Conservation (phyloP, 2,329 filamentous ascomycete species). For the Aspergillus sp. region DNA sequence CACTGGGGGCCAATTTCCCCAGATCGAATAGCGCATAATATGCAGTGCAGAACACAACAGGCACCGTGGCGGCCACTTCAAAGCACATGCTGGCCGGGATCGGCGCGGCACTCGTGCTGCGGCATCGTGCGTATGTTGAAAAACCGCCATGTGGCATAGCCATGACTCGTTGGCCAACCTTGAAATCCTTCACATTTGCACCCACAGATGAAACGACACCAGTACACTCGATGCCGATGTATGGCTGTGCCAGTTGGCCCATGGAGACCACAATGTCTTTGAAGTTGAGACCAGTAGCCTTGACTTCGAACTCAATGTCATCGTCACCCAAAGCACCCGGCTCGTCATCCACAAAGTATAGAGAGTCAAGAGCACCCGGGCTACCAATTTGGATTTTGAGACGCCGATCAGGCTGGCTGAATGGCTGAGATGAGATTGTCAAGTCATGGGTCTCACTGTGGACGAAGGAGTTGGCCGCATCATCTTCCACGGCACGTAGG, state of each 20-base stretch:
- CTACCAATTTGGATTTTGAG: constrained; percentile 18
- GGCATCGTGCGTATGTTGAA: constrained; percentile 23
- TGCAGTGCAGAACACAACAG: constrained; percentile 18
- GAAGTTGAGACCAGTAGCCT: constrained; percentile 32
- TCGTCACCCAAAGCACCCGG: constrained; percentile 12
- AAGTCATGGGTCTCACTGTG: constrained; percentile 17
- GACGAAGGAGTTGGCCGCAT: constrained; percentile 15
- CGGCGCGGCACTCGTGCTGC: constrained; percentile 15
- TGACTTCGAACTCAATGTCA: constrained; percentile 31
- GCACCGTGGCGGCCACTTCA: constrained; percentile 14
- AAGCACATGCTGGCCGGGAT: constrained; percentile 16
- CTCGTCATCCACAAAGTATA: constrained; percentile 20
- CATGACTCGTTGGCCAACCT: constrained; percentile 30
- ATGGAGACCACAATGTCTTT: constrained; percentile 32
- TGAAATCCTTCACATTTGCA: constrained; percentile 20
- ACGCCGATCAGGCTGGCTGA: constrained; percentile 14
- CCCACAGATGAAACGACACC: constrained; percentile 29
- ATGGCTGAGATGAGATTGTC: constrained; percentile 15
- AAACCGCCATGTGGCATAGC: constrained; percentile 26
- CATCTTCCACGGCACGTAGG: constrained; percentile 14
- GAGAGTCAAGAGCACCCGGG: constrained; percentile 16
- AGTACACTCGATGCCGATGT: constrained; percentile 30
- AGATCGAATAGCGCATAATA: constrained; percentile 17
- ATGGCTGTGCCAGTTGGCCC: constrained; percentile 26
- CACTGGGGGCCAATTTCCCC: constrained; percentile 12